These are phyloP conservation scores for Geranium incanum DNA, from an alignment of 441 rosid genomes.

Conservation along the genomic window DNA sequence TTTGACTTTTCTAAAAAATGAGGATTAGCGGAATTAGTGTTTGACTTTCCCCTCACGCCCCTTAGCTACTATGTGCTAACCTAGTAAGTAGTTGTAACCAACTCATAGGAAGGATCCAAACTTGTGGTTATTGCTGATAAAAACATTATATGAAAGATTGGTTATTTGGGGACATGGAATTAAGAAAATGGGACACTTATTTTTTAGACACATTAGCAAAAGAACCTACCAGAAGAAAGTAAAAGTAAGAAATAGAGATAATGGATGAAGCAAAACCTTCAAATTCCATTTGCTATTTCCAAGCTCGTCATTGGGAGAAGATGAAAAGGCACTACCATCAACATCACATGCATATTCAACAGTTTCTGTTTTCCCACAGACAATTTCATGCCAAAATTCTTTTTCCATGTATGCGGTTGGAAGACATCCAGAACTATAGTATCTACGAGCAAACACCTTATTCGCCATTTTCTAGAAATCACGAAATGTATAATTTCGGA, in stretches of 20 bases:
- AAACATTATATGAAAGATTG: background rate
- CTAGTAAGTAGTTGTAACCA: no score
- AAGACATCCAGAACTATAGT: slow-evolving; percentile 84
- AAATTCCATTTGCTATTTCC: slow-evolving; percentile 99
- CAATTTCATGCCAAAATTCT: slow-evolving; percentile 98
- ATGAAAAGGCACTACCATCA: slow-evolving; percentile 99
- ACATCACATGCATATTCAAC: slow-evolving; percentile 99
- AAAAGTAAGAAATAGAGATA: slow-evolving; percentile 7
- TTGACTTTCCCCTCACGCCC: background rate
- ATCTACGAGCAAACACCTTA: slow-evolving; percentile 90
- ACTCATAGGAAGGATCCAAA: background rate
- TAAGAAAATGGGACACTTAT: background rate
- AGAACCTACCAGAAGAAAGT: slow-evolving; percentile 10
- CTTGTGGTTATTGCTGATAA: background rate
- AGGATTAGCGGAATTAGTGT: background rate
- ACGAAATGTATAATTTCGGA: slow-evolving; percentile 88
- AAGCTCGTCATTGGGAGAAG: slow-evolving; percentile 69
- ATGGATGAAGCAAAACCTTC: slow-evolving; percentile 56
- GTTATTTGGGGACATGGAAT: background rate
- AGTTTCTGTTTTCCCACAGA: slow-evolving; percentile 85
- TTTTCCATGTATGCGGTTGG: slow-evolving; percentile 90
- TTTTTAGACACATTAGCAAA: background rate
- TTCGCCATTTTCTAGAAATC: slow-evolving; percentile 99
- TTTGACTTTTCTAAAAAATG: background rate
- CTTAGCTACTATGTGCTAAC: background rate